These are phyloP conservation scores for Arthromyces matolae DNA, from an alignment of 768 basidiomycete genomes.

Conservation along the genomic window DNA sequence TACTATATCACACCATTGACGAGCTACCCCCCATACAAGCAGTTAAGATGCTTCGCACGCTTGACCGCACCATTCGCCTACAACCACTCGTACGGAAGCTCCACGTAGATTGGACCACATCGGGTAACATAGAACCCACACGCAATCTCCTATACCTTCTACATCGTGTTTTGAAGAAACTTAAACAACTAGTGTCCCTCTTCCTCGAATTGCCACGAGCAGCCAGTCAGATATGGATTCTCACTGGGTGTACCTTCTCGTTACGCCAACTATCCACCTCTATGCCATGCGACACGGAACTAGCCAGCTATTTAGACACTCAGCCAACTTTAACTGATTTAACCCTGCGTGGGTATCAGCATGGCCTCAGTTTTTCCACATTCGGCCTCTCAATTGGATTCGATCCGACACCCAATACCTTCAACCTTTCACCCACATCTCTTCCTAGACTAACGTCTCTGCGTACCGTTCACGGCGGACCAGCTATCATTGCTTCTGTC, in stretches of 20 bases:
- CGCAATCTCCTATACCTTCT: constrained; percentile 49
- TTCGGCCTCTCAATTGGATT: constrained; percentile 13
- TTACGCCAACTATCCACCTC: constrained; percentile 52
- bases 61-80: constrained; percentile 35
- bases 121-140: constrained; percentile 28
- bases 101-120: constrained; percentile 37
- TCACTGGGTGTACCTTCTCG: constrained; percentile 39
- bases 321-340: constrained; percentile 49
- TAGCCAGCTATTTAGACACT: constrained; percentile 49
- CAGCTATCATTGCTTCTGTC: constrained; percentile 41
- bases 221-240: constrained; percentile 45
- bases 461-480: constrained; percentile 52
- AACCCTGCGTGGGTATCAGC: constrained; percentile 50
- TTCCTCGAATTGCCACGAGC: constrained; percentile 46
- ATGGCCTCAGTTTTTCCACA: constrained; percentile 24
- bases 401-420: constrained; percentile 15
- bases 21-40: constrained; percentile 27
- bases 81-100: constrained; percentile 41
- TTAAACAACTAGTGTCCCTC: constrained; percentile 38
- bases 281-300: constrained; percentile 44
- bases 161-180: constrained; percentile 37
- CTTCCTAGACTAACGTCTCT: constrained; percentile 48
- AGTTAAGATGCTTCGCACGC: constrained; percentile 36
- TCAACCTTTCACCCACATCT: constrained; percentile 34
- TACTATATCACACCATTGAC: constrained; percentile 32